Percentiles rank a stretch among this genome's conserved stretches.
These are phyloP conservation scores for Rubroboletus pulcherrimus DNA, from an alignment of 768 basidiomycete genomes.

Conservation along the genomic window DNA sequence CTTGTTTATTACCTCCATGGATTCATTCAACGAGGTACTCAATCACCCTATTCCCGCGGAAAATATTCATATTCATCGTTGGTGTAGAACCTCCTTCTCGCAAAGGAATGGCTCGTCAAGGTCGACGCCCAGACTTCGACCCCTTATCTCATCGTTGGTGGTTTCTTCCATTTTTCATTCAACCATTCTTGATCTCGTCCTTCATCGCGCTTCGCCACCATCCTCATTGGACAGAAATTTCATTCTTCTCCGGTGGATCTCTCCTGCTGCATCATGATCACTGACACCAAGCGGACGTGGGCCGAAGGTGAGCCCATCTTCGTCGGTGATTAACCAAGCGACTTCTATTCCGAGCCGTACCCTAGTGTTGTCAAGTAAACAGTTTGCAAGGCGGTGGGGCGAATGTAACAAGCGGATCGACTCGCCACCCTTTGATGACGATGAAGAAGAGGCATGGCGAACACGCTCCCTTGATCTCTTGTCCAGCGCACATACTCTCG, in stretches of 20 bases:
- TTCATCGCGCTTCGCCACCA: slow-evolving; percentile 5
- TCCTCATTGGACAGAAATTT: slow-evolving; percentile 52
- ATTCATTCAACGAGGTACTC: slow-evolving; percentile 44
- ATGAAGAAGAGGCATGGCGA: slow-evolving; percentile 64
- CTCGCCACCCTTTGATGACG: slow-evolving; percentile 27
- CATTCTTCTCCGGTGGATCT: slow-evolving; percentile 51
- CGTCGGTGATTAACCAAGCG: slow-evolving; percentile 21
- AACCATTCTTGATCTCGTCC: slow-evolving; percentile 4
- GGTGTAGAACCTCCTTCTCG: slow-evolving; percentile 52
- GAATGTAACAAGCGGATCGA: slow-evolving; percentile 44
- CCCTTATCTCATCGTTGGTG: slow-evolving; percentile 70
- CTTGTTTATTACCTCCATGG: slow-evolving; percentile 32
- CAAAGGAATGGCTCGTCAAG: slow-evolving; percentile 75
- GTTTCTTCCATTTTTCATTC: slow-evolving; percentile 6
- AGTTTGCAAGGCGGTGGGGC: slow-evolving; percentile 70
- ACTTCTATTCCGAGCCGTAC: slow-evolving; percentile 12
- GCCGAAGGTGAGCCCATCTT: slow-evolving; percentile 53
- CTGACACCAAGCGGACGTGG: slow-evolving; percentile 75
- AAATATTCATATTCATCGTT: neutral
- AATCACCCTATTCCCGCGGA: neutral
- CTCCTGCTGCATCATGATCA: slow-evolving; percentile 58
- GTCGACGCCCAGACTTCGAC: slow-evolving; percentile 54
- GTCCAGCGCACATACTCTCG: slow-evolving; percentile 58
- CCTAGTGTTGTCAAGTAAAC: slow-evolving; percentile 51
- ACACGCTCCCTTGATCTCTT: slow-evolving; percentile 51